Conservation (phyloP, 108 stramenopile genomes). For the Cyclostephanos invisitatus region DNA sequence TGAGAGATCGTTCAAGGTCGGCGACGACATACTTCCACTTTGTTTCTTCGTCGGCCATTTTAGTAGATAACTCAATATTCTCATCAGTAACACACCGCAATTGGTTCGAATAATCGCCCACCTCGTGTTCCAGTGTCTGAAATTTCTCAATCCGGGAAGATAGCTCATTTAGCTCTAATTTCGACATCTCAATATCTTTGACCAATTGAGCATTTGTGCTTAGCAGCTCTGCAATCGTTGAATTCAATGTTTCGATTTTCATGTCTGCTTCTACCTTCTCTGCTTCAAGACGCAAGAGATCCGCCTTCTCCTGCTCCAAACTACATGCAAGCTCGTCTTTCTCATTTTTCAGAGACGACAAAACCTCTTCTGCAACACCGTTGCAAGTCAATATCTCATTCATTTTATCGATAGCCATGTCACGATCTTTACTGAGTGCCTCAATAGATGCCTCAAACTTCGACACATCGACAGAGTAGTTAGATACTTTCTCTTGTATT, state of each 20-base stretch:
- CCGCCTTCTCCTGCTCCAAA: slow-evolving; percentile 9
- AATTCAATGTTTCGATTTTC: background rate
- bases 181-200: background rate
- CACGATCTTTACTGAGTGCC: background rate
- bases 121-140: slow-evolving; percentile 14
- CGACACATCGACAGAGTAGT: background rate
- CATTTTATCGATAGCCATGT: background rate
- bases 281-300: slow-evolving; percentile 1
- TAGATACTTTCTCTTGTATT: too few relatives aligned
- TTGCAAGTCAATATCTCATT: background rate
- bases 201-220: background rate
- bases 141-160: slow-evolving; percentile 17
- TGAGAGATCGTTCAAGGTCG: slow-evolving; percentile 5
- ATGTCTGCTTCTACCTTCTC: background rate
- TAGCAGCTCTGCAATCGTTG: background rate
- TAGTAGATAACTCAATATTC: slow-evolving; percentile 2
- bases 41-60: slow-evolving; percentile 15
- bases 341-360: slow-evolving; percentile 1
- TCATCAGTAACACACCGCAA: slow-evolving; percentile 9
- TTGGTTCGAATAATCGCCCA: slow-evolving; percentile 11
- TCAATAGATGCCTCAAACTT: background rate
- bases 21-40: slow-evolving; percentile 5
- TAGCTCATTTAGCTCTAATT: slow-evolving; percentile 15
- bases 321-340: slow-evolving; percentile 10
- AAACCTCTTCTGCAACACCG: background rate